These are phyloP conservation scores for Raphidocelis subcapitata DNA, from an alignment of 139 green algal species.

Conservation along the genomic window DNA sequence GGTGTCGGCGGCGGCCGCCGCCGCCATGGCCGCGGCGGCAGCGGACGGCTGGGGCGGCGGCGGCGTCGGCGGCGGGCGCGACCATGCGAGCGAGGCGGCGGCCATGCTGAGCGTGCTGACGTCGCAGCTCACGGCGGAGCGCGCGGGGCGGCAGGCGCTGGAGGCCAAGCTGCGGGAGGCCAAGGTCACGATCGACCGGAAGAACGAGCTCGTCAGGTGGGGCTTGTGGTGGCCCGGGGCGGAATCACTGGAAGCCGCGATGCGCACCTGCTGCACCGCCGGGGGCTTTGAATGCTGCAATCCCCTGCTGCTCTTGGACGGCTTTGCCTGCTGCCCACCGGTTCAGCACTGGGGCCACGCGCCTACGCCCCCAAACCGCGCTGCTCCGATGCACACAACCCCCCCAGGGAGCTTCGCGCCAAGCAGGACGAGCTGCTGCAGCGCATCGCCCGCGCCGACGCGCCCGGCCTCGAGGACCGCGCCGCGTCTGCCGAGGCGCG, in stretches of 20 bases:
- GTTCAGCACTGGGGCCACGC: not conserved
- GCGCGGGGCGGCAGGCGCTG: constrained; percentile 9
- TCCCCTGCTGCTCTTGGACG: not conserved
- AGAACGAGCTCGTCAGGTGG: constrained; percentile 41
- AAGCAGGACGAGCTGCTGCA: constrained; percentile 33
- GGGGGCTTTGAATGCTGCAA: not conserved
- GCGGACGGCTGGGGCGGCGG: not conserved
- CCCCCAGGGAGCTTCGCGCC: constrained; percentile 29
- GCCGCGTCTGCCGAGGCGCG: constrained; percentile 32
- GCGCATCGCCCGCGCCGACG: not conserved
- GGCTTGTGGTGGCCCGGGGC: not conserved
- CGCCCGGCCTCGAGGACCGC: constrained; percentile 22
- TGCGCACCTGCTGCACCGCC: not conserved
- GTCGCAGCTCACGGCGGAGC: constrained; percentile 35
- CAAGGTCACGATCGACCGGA: constrained; percentile 28
- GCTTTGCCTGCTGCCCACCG: not conserved
- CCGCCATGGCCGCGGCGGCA: constrained; percentile 5
- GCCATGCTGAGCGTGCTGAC: constrained; percentile 7
- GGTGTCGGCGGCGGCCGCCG: too few relatives aligned
- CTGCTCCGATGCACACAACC: not conserved
- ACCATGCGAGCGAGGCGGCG: constrained; percentile 10
- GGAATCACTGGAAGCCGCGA: not conserved
- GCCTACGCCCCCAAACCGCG: not conserved
- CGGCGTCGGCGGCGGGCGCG: not conserved
- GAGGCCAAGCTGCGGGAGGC: constrained; percentile 42